These are phyloP conservation scores for Chaetomium sp. DNA, from an alignment of 2,329 filamentous ascomycete species.

Conservation along the genomic window DNA sequence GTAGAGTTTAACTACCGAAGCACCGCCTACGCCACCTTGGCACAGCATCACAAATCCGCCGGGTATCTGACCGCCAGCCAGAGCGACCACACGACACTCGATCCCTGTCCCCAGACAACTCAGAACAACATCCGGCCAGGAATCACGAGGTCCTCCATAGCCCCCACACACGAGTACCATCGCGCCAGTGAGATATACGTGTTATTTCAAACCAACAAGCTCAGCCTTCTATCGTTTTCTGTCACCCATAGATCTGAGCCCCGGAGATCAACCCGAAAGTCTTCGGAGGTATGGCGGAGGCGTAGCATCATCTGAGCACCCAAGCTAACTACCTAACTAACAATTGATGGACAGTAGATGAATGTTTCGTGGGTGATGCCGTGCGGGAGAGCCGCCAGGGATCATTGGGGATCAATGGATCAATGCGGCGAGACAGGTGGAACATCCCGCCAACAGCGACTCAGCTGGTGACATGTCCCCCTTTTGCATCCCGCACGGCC, in stretches of 20 bases:
- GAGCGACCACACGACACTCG: background rate
- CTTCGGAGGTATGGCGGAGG: conserved; percentile 1
- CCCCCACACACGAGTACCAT: background rate
- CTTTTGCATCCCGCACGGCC: background rate
- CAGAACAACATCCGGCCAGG: background rate
- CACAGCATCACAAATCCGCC: background rate
- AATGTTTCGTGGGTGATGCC: background rate
- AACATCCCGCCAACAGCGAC: background rate
- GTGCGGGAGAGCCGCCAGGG: background rate
- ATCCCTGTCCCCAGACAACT: background rate
- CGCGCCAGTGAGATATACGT: background rate
- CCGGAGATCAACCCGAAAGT: conserved; percentile 4
- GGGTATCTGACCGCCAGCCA: background rate
- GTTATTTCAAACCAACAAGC: background rate
- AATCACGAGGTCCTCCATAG: background rate
- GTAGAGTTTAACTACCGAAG: background rate
- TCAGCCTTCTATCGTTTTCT: background rate
- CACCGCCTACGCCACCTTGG: background rate
- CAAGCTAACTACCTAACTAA: too few relatives aligned
- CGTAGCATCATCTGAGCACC: background rate
- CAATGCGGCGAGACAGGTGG: conserved; percentile 4
- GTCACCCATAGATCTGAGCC: too few relatives aligned
- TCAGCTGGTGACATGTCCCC: conserved; percentile 4
- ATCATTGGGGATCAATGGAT: too few relatives aligned
- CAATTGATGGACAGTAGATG: background rate